Evolutionary conservation across 345 rosid species (phyloP).

Genomic region (thale cress (Arabidopsis thaliana)): DNA sequence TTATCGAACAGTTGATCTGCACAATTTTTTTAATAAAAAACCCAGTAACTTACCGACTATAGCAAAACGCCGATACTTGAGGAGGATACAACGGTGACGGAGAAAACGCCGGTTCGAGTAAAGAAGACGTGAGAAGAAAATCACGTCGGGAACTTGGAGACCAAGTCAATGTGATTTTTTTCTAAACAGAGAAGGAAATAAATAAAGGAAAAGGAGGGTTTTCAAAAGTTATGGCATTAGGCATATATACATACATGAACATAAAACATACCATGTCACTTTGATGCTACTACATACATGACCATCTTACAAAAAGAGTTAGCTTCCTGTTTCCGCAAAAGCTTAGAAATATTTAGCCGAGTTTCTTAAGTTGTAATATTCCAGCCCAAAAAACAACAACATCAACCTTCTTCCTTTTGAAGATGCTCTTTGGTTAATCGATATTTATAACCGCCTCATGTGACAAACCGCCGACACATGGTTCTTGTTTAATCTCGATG

Average conservation of each 20-base stretch:
- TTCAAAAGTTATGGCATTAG: background rate
- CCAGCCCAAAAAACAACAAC: background rate
- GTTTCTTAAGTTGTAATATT: slow-evolving; percentile 6
- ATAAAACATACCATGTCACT: background rate
- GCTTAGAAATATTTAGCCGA: slow-evolving; percentile 24
- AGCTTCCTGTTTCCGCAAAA: slow-evolving; percentile 14
- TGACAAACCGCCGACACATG: slow-evolving; percentile 1
- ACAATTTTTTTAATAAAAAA: background rate
- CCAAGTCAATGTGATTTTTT: background rate
- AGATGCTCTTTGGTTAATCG: slow-evolving; percentile 22
- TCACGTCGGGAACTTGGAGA: background rate
- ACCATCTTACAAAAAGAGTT: slow-evolving; percentile 3
- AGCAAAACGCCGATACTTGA: background rate
- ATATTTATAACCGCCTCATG: slow-evolving; percentile 19
- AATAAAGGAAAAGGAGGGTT: background rate
- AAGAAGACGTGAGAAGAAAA: background rate
- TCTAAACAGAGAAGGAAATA: background rate
- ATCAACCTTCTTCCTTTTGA: background rate
- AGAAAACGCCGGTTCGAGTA: background rate
- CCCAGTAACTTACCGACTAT: slow-evolving; percentile 20
- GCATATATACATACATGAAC: slow-evolving; percentile 1
- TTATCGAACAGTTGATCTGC: slow-evolving; percentile 34
- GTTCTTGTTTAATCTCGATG: slow-evolving; percentile 29
- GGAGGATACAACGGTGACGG: background rate
- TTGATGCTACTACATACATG: slow-evolving; percentile 4